Evolutionary conservation across 2,329 filamentous ascomycete genomes (phyloP), one percentile per base, ranked within the genome.

Genomic region (Aspergillus fumigatiaffinis): DNA sequence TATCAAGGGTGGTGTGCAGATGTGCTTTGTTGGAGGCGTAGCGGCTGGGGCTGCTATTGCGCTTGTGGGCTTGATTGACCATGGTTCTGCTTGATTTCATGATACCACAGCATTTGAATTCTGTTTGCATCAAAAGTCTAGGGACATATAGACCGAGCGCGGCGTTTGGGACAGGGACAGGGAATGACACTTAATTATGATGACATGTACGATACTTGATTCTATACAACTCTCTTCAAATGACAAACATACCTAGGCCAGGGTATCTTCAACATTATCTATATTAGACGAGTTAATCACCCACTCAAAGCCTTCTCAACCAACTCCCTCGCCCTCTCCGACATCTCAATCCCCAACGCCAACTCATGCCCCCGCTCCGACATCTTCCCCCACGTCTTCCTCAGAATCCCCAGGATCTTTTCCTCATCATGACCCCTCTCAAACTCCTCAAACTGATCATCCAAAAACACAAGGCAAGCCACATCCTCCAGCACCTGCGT

Each of bases 371-470:
- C 88, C 57, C 73, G 73, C 38, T 82, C 79, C 51, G 83, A 84
- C 88, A 91, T 91, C 79, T 91, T 91, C 50, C 67, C 85, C 88
- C 88, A 91, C 14, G 88, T 90, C 82, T 91, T 91, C 64, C 78
- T 77, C 71, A 91, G 70, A 62, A 91, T 90, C 20, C 76, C 77
- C 21, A 93, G 71, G 58, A 91, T 85, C 80, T 94, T 95, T 52
- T 86, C 87, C 75, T 93, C 88, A 54, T 87, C 68, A 54, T 66
- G 82, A 28, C 84, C 81, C 69, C 82, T 80, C 78, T 91, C 88
- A 74, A 94, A 96, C 52, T 83, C 84, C 66, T 92, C 91, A 61
- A 95, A 89, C 70, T 94, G 89, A 70, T 93, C 90, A 70, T 94
- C 91, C 63, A 96, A 76, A 71, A 96, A 96, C 28, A 95, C 91